Conservation (phyloP, 2,329 filamentous ascomycete species). For the Chalaropsis thielavioides region DNA sequence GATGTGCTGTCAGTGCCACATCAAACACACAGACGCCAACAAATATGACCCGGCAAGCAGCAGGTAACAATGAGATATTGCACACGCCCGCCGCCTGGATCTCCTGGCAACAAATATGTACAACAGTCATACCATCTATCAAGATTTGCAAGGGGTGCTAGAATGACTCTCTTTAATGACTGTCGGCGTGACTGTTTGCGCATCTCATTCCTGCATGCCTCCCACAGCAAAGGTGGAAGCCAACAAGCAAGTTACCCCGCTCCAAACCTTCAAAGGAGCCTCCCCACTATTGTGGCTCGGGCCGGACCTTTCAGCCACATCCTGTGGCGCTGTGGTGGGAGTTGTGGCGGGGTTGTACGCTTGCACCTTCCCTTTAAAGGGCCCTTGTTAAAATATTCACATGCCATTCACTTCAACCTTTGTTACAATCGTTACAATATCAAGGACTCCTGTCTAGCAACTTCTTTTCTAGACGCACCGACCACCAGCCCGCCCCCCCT, state of each 20-base stretch:
- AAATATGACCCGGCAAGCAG: not conserved
- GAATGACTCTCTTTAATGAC: not conserved
- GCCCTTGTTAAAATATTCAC: too few species aligned
- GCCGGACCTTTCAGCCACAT: not conserved
- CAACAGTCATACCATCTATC: not conserved
- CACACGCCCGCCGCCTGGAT: not conserved
- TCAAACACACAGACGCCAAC: not conserved
- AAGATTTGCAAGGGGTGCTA: not conserved
- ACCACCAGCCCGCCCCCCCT: too few species aligned
- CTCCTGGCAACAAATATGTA: not conserved
- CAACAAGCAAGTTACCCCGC: not conserved
- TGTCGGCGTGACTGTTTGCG: not conserved
- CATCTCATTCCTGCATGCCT: not conserved
- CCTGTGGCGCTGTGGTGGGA: not conserved
- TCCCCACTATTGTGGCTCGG: constrained; percentile 2
- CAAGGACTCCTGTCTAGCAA: too few species aligned
- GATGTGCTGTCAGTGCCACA: not conserved
- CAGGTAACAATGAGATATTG: not conserved
- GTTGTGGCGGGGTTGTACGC: not conserved
- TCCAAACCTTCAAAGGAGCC: not conserved
- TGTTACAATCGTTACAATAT: too few species aligned
- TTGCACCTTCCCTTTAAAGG: too few species aligned
- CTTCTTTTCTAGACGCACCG: not conserved
- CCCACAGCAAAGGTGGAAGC: not conserved
- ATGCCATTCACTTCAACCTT: too few species aligned